Evolutionary conservation across 2,329 filamentous ascomycete species (phyloP).

Genomic region (Tolypocladium ophioglossoides): DNA sequence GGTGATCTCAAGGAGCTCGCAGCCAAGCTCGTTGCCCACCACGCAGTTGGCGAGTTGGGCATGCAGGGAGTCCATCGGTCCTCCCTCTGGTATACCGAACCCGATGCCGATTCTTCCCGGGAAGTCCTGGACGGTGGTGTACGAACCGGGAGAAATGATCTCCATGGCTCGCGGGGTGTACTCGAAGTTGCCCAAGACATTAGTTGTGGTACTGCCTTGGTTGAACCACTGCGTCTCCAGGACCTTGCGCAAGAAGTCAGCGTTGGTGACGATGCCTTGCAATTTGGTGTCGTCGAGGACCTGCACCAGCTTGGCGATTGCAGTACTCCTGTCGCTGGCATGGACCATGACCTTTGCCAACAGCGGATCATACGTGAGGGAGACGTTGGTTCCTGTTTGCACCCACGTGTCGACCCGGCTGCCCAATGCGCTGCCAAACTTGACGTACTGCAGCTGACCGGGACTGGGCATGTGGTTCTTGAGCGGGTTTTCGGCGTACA

Average conservation of each 20-base stretch:
- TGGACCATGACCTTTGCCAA: conserved; percentile 50
- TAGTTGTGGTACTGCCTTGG: conserved; percentile 43
- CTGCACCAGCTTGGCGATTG: conserved; percentile 31
- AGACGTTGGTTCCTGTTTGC: conserved; percentile 43
- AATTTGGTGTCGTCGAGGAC: conserved; percentile 32
- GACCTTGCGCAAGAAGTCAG: conserved; percentile 43
- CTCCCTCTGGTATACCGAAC: conserved; percentile 46
- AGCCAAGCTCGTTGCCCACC: conserved; percentile 41
- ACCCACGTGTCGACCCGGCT: conserved; percentile 54
- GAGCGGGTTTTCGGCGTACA: conserved; percentile 39
- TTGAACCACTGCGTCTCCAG: conserved; percentile 33
- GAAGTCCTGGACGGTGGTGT: conserved; percentile 48
- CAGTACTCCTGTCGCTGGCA: conserved; percentile 20
- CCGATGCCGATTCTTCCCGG: conserved; percentile 46
- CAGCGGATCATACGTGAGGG: conserved; percentile 46
- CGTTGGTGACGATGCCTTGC: conserved; percentile 40
- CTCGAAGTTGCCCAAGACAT: conserved; percentile 38
- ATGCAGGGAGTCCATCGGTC: conserved; percentile 51
- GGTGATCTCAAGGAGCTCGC: conserved; percentile 49
- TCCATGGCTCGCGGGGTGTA: conserved; percentile 42
- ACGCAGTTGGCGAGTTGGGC: conserved; percentile 48
- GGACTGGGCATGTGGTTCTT: conserved; percentile 47
- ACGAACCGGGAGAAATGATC: conserved; percentile 43
- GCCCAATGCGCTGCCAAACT: conserved; percentile 36
- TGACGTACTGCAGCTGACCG: conserved; percentile 45